Conservation (phyloP, 2,329 filamentous ascomycete species). For the Alternaria incomplexa region DNA sequence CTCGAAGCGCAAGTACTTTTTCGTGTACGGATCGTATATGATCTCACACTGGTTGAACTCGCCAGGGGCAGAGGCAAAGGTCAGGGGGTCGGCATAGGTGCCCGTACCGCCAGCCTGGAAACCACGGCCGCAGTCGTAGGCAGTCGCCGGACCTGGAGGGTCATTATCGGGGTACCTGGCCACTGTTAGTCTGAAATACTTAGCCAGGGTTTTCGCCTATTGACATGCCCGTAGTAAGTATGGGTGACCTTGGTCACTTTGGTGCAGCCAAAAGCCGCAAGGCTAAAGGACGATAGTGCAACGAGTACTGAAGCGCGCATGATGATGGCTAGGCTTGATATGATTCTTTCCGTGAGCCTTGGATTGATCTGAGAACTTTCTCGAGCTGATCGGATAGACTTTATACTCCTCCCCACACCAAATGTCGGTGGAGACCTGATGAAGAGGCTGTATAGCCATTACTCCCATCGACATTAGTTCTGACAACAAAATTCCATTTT, state of each 20-base stretch:
- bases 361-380: not conserved
- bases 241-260: slow-evolving; percentile 15
- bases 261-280: slow-evolving; percentile 5
- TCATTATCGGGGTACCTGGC: slow-evolving; percentile 31
- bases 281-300: slow-evolving; percentile 6
- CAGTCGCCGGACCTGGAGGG: slow-evolving; percentile 27
- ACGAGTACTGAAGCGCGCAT: slow-evolving; percentile 8
- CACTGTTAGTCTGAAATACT: not conserved
- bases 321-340: not conserved
- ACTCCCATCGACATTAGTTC: not conserved
- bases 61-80: slow-evolving; percentile 52
- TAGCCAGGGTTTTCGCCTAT: not conserved
- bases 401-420: not conserved
- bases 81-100: slow-evolving; percentile 52
- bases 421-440: not conserved
- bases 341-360: not conserved
- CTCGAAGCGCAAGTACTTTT: slow-evolving; percentile 53
- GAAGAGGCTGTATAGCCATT: not conserved
- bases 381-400: not conserved
- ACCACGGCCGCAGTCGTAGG: slow-evolving; percentile 34
- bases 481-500: not conserved
- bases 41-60: slow-evolving; percentile 54
- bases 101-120: slow-evolving; percentile 51
- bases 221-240: slow-evolving; percentile 29
- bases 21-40: slow-evolving; percentile 53